phyloP scores from a whole-genome alignment of 257 asterid species.

The Fraxinus americana region DNA sequence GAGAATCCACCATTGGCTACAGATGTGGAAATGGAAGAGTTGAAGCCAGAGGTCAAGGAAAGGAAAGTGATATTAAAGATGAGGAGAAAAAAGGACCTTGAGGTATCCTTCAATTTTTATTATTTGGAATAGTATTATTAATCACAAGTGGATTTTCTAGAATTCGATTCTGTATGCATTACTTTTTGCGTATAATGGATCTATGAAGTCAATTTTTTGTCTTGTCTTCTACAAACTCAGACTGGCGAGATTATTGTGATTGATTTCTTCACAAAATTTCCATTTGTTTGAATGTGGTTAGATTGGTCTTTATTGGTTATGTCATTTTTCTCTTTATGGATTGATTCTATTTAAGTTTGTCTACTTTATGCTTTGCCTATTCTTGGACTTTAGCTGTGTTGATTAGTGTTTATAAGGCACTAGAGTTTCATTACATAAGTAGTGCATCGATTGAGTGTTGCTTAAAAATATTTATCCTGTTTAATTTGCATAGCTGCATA shows the following conservation, averaged over 20 bases:
- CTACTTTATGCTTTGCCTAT: neutral
- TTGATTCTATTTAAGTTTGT: neutral
- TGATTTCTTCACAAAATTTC: neutral
- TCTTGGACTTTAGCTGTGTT: neutral
- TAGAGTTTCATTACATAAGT: neutral
- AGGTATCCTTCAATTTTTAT: conserved; percentile 32
- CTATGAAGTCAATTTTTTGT: neutral
- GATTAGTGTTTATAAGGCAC: neutral
- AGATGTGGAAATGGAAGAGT: conserved; percentile 6
- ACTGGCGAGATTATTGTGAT: neutral
- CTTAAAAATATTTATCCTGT: neutral
- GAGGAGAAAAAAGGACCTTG: conserved; percentile 43
- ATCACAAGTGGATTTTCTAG: neutral
- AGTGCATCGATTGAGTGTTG: neutral
- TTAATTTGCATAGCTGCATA: neutral
- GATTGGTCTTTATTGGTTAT: neutral
- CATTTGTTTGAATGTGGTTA: neutral
- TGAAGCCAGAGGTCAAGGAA: conserved; percentile 14
- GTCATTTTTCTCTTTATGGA: neutral
- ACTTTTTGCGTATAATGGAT: neutral
- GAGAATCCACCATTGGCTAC: conserved; percentile 12
- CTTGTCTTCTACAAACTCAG: neutral
- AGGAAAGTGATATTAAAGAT: conserved; percentile 29
- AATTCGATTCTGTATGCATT: too few relatives aligned
- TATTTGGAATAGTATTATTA: neutral